Percentiles rank a stretch among this genome's conserved stretches.
Conservation (phyloP, 83 land plant species). For the Picea abies region DNA sequence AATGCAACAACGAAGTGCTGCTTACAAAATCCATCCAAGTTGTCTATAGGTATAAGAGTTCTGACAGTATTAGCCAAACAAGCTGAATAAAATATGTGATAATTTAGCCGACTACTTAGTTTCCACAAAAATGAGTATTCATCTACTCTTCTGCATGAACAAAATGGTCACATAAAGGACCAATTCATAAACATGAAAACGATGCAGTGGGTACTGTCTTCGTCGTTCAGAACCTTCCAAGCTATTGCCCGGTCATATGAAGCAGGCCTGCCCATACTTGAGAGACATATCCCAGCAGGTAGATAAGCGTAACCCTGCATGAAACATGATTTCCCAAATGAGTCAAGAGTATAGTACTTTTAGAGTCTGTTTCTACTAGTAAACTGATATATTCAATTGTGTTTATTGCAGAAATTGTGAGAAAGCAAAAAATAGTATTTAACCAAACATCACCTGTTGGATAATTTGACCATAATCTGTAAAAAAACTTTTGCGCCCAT, state of each 20-base stretch:
- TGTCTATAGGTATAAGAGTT: conserved; percentile 3
- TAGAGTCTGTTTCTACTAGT: background rate
- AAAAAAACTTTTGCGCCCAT: conserved; percentile 58
- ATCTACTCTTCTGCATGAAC: conserved; percentile 4
- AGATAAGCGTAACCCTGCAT: conserved; percentile 70
- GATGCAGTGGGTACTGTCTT: conserved; percentile 54
- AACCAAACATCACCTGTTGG: conserved; percentile 57
- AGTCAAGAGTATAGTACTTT: background rate
- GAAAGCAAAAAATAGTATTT: background rate
- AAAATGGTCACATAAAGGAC: conserved; percentile 56
- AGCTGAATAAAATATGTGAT: conserved; percentile 5
- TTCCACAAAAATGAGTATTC: conserved; percentile 9
- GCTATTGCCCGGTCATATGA: conserved; percentile 77
- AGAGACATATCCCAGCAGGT: conserved; percentile 67
- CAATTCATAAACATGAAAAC: conserved; percentile 77
- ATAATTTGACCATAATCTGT: conserved; percentile 75
- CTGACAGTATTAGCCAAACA: background rate
- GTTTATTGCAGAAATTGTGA: background rate
- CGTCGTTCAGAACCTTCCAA: conserved; percentile 75
- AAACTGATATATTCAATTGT: background rate
- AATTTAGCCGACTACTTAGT: background rate
- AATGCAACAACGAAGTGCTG: background rate
- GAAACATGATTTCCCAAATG: background rate
- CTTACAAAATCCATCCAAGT: conserved; percentile 1
- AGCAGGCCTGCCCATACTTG: conserved; percentile 77